These are phyloP conservation scores for Thraustochytrium sp. DNA, from an alignment of 352 stramenopile species.

Conservation along the genomic window DNA sequence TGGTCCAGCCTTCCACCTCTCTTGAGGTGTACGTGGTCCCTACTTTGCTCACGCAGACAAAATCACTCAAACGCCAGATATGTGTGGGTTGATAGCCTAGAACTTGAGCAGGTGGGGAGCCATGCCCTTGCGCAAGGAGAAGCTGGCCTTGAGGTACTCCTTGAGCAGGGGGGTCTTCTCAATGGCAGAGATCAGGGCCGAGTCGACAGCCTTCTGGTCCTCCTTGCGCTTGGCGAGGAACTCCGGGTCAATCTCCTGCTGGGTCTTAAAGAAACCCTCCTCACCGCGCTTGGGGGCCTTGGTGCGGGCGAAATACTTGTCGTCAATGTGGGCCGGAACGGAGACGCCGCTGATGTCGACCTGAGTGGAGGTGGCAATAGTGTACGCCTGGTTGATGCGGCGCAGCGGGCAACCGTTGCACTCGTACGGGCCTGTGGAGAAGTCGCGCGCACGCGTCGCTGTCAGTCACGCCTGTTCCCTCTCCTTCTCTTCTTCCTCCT, in stretches of 20 bases:
- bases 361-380: slow-evolving; percentile 97
- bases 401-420: slow-evolving; percentile 96
- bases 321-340: slow-evolving; percentile 79
- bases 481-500: not conserved
- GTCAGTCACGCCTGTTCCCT: not conserved
- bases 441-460: too few relatives aligned
- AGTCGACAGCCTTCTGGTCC: slow-evolving; percentile 97
- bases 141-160: slow-evolving; percentile 96
- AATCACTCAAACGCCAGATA: not conserved
- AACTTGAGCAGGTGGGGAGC: slow-evolving; percentile 98
- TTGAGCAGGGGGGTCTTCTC: slow-evolving; percentile 85
- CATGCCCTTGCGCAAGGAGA: slow-evolving; percentile 94
- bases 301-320: slow-evolving; percentile 94
- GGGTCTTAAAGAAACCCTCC: slow-evolving; percentile 58
- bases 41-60: not conserved
- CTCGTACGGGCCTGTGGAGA: slow-evolving; percentile 87
- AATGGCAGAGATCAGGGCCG: slow-evolving; percentile 60
- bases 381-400: slow-evolving; percentile 96
- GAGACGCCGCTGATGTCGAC: slow-evolving; percentile 85
- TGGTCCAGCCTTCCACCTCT: too few relatives aligned
- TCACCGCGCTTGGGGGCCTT: slow-evolving; percentile 80
- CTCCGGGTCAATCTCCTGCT: slow-evolving; percentile 91
- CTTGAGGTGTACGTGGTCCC: not conserved
- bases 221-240: slow-evolving; percentile 95
- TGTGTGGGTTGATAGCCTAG: slow-evolving; percentile 65